Percentiles rank a stretch among this genome's conserved stretches.
Evolutionary conservation across 495 filamentous ascomycete genomes (phyloP).

Genomic region (Trichocladium antarcticum): DNA sequence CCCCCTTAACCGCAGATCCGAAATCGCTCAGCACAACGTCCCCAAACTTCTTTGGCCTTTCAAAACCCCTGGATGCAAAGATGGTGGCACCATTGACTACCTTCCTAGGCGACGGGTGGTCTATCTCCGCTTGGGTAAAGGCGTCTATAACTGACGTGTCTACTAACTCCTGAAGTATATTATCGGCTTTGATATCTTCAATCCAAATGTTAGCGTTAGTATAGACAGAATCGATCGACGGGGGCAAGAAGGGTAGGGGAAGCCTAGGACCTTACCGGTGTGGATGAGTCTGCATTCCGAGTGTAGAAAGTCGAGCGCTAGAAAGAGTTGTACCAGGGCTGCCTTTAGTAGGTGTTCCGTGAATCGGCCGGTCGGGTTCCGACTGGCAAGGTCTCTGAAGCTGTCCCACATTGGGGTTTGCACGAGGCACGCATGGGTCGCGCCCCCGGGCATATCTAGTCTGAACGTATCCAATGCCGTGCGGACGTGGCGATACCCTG

Average conservation of each 20-base stretch:
- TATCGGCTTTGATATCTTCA: constrained; percentile 28
- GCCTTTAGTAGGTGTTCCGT: constrained; percentile 22
- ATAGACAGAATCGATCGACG: not conserved
- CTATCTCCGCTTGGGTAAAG: constrained; percentile 18
- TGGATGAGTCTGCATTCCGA: constrained; percentile 34
- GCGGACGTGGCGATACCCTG: constrained; percentile 27
- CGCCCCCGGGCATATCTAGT: constrained; percentile 24
- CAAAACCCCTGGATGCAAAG: constrained; percentile 22
- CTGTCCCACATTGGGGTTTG: constrained; percentile 33
- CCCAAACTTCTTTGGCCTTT: constrained; percentile 16
- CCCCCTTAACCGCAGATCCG: constrained; percentile 32
- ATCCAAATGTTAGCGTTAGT: not conserved
- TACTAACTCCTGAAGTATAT: constrained; percentile 24
- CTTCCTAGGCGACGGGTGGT: constrained; percentile 24
- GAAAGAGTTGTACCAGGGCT: constrained; percentile 27
- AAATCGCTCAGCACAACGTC: constrained; percentile 36
- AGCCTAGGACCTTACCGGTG: constrained; percentile 37
- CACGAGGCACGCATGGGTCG: constrained; percentile 34
- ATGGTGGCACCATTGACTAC: constrained; percentile 15
- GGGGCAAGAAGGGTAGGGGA: not conserved
- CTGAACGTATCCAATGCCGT: constrained; percentile 33
- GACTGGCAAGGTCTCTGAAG: constrained; percentile 18
- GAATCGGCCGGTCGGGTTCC: constrained; percentile 24
- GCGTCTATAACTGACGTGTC: constrained; percentile 11
- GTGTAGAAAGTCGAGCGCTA: constrained; percentile 35